A percentile compares a stretch with the other conserved stretches of the same genome.
Conservation (phyloP, 75 land plant genomes). For the Cupressus sempervirens region DNA sequence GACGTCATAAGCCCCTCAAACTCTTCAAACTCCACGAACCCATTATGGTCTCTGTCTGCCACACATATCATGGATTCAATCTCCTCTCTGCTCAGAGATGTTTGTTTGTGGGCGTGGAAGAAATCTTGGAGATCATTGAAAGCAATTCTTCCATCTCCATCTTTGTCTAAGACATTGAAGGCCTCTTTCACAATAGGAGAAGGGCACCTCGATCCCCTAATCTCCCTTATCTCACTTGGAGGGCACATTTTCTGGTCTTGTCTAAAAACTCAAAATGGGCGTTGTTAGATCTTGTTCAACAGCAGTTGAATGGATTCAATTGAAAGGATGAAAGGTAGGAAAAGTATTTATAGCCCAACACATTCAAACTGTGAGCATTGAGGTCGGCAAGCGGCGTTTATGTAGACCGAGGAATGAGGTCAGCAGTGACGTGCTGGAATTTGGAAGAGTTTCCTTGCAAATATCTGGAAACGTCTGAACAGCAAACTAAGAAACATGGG, state of each 20-base stretch:
- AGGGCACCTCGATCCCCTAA: neutral
- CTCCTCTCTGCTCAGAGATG: conserved; percentile 18
- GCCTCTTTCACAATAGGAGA: conserved; percentile 14
- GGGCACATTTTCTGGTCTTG: neutral
- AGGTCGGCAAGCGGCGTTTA: neutral
- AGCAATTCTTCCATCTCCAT: conserved; percentile 55
- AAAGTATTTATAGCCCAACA: neutral
- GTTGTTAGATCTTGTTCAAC: neutral
- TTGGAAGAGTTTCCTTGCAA: neutral
- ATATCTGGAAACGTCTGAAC: no score
- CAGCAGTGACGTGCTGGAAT: neutral
- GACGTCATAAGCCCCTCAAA: conserved; percentile 32
- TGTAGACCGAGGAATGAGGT: neutral
- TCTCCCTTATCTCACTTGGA: neutral
- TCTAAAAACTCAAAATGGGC: neutral
- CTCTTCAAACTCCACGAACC: conserved; percentile 51
- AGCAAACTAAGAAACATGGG: no score
- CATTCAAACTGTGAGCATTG: neutral
- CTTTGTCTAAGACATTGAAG: conserved; percentile 56
- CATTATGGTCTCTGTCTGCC: conserved; percentile 43
- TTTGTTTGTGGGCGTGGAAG: conserved; percentile 9
- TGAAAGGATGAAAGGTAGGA: neutral
- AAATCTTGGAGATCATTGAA: conserved; percentile 32
- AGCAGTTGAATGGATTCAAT: neutral
- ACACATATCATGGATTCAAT: conserved; percentile 41